Base-by-base conservation (phyloP, 1,284 basidiomycete genomes). In the Trametes versicolor region DNA sequence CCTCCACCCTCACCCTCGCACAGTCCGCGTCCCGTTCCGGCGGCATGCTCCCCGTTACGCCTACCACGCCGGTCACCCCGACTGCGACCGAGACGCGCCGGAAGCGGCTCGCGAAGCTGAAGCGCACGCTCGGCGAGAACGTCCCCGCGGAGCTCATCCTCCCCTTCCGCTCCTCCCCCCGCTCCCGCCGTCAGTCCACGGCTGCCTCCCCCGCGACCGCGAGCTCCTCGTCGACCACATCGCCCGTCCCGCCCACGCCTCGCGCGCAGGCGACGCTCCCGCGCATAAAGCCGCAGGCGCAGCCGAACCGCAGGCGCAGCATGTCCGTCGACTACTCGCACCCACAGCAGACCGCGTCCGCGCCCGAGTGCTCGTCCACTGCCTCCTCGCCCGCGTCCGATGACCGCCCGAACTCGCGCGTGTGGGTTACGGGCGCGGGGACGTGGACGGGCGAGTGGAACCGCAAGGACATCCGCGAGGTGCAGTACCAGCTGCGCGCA, bases 111-210 rank as follows among this genome's bases (percentile, higher is more conserved):
- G 83, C 83, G 10, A 87, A 87, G 72, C 78, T 88, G 6, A 73
- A 78, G 34, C 79, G 84, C 60, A 85, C 82, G 1, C 75, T 87
- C 2, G 86, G 86, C 9, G 85, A 86, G 75, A 83, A 83, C 68
- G 78, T 87, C 27, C 85, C 86, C 2, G 76, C 79, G 5, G 84
- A 86, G 71, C 80, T 87, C 59, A 81, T 87, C 53, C 84, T 85
- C 66, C 70, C 71, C 50, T 36, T 68, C 45, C 53, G 52, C 45
- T 49, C 60, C 47, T 21, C 61, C 13, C 12, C 48, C 32, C 45
- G 52, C 60, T 36, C 41, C 2, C 54, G 25, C 41, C 29, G 63
- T n/a, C 55, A 62, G 51, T 9, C 65, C 0, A 43, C 62, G 12
- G 53, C 68, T 10, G 23, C 58, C 32, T 55, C 39, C 0, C 29